Evolutionary conservation across 768 basidiomycete genomes (phyloP).

Genomic region (Termitomyces sp.): DNA sequence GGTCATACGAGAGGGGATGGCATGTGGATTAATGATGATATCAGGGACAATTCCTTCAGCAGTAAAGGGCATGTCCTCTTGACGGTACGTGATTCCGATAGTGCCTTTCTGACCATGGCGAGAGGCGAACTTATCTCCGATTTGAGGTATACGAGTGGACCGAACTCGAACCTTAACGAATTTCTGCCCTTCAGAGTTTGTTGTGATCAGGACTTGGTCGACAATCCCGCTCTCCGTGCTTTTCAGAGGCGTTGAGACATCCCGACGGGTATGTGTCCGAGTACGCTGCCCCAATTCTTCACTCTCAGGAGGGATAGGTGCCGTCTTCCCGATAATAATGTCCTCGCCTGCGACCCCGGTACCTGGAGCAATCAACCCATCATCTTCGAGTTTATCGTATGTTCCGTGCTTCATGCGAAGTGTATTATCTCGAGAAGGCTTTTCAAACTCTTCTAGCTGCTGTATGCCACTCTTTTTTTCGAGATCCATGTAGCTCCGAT

Average conservation of each 20-base stretch:
- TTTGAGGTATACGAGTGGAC: conserved; percentile 95
- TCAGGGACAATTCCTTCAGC: conserved; percentile 96
- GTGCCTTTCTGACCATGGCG: conserved; percentile 99
- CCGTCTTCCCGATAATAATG: conserved; percentile 99
- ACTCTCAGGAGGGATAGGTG: conserved; percentile 93
- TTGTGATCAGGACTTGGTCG: conserved; percentile 95
- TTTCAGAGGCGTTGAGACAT: conserved; percentile 97
- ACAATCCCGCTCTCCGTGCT: conserved; percentile 98
- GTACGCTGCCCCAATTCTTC: conserved; percentile 97
- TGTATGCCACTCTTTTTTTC: conserved; percentile 96
- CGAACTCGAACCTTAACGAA: conserved; percentile 98
- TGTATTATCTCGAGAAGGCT: conserved; percentile 89
- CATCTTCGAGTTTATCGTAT: conserved; percentile 96
- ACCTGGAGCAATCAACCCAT: conserved; percentile 94
- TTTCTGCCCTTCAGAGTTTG: conserved; percentile 93
- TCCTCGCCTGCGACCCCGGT: conserved; percentile 95
- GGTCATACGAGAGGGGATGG: conserved; percentile 99
- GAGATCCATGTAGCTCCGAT: conserved; percentile 96
- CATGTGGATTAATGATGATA: conserved; percentile 98
- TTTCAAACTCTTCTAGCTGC: conserved; percentile 94
- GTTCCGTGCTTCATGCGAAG: conserved; percentile 97
- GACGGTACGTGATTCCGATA: conserved; percentile 98
- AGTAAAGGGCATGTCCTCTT: conserved; percentile 99
- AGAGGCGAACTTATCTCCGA: conserved; percentile 98
- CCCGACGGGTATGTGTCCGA: conserved; percentile 88